Conservation (phyloP, 352 stramenopile genomes). For the Stephanocyclus meneghinianus region DNA sequence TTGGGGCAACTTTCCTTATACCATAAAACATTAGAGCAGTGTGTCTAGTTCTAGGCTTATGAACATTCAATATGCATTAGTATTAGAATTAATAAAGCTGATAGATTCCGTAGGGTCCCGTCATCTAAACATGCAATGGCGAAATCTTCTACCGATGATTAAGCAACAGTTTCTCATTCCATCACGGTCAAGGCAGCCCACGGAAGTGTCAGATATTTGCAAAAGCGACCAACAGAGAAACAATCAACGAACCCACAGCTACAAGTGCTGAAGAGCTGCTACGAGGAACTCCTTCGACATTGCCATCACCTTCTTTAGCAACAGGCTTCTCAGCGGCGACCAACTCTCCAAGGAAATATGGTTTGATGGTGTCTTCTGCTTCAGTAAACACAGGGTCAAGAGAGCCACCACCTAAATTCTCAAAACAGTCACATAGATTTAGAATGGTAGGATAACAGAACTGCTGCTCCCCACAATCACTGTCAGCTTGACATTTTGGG, state of each 20-base stretch:
- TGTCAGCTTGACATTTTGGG: constrained; percentile 29
- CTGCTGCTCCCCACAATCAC: constrained; percentile 33
- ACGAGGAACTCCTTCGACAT: constrained; percentile 17
- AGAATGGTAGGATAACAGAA: constrained; percentile 45
- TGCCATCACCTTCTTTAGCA: constrained; percentile 12
- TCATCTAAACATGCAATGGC: constrained; percentile 11
- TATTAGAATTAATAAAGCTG: neutral
- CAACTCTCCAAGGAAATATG: constrained; percentile 23
- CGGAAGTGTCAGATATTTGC: neutral
- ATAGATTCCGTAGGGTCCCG: neutral
- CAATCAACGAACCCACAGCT: constrained; percentile 2
- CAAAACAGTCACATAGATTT: constrained; percentile 54
- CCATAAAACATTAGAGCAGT: no score
- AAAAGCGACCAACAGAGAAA: constrained; percentile 9
- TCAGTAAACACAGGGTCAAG: constrained; percentile 1
- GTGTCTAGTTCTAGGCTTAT: no score
- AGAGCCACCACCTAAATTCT: constrained; percentile 16
- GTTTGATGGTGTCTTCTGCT: constrained; percentile 10
- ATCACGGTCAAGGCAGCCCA: neutral
- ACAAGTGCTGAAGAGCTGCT: constrained; percentile 4
- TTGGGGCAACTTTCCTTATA: no score
- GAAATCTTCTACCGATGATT: constrained; percentile 42
- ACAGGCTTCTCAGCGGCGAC: constrained; percentile 13
- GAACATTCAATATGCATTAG: neutral
- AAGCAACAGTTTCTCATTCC: neutral